Base-by-base conservation (phyloP, 2,329 filamentous ascomycete genomes). In the Xylariales sp. region DNA sequence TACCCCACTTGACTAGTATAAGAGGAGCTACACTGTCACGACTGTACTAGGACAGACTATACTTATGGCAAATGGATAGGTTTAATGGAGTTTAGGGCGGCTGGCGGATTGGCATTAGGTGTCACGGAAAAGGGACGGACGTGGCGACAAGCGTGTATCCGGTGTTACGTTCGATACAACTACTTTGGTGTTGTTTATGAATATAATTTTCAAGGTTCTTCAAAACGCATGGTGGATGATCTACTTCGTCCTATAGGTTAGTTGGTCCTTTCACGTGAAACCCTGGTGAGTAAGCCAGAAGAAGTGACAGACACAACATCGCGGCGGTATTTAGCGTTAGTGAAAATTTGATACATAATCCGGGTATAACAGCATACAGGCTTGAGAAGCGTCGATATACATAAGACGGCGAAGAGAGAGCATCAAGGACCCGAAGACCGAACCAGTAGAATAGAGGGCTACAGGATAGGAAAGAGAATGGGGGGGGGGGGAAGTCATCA, bases 1-100 rank as follows among this genome's bases (percentile, higher is more conserved):
- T 58, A 67, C 49, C 60, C 64, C 34, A 3, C 28, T 45, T 28
- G 23, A 56, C 6, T 36, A n/a, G 39, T 52, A 39, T 32, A 32
- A 8, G 56, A 50, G 56, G 18, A 46, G 12, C n/a, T 9, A 32
- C 55, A 36, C n/a, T 28, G 18, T 30, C 16, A 49, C 39, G 16
- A 14, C 23, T 55, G n/a, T 34, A 32, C n/a, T 14, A 46, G 30
- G 54, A 18, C 39, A 43, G 12, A 28, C 1, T 55, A 23, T 45
- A 5, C 9, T 30, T 18, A 30, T 12, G 43, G 55, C 10, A 41
- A 23, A 41, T 50, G 39, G 41, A 46, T 64, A 8, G 28, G 55
- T 58, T 54, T 23, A 62, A 58, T 16, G 62, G 66, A 57, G 66
- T 68, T 68, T 10, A 62, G 66, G 62, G 52, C 23, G 56, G 65